Evolutionary conservation across 306 rosid species (phyloP), one percentile per base, ranked within the genome.

Genomic region (Rosa persica): DNA sequence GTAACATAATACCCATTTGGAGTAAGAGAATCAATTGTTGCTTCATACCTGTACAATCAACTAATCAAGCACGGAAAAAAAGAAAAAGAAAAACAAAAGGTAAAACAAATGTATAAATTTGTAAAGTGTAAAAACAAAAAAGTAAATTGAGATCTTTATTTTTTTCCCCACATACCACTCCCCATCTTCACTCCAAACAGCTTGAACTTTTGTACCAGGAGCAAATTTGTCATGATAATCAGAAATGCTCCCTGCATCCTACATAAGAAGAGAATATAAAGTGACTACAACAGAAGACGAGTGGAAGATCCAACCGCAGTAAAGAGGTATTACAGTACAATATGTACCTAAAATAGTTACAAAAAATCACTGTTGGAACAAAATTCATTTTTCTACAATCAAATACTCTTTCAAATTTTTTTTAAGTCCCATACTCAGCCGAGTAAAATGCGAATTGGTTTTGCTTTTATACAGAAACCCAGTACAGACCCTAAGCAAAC

Each of bases 141-240:
- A 71, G 25, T 58, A 82, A 46, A 78, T 48, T 15, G 9, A 54
- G 54, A 82, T 27, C 57, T 46, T 67, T 46, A 17, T 19, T 52
- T 7, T 34, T 78, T 49, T 69, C 43, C 46, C 72, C 44, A 87
- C 89, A 86, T 83, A 95, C 98, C 98, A 95, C 79, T 95, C 98
- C 87, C 98, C 98, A 81, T 95, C 98, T 72, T 94, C 98, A 80
- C 98, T 92, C 89, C 88, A 93, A 86, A 93, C 97, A 73, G 97
- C 97, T 86, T 93, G 97, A 83, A 93, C 91, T 88, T 85, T 88
- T 46, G 93, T 75, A 72, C 98, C 98, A 80, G 88, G 67, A 76
- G 92, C 88, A 86, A 88, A 79, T 78, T 85, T 87, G 61, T 83
- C 89, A 30, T 82, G 80, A 84, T 83, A 78, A 85, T 92, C 93